A percentile compares a stretch with the other conserved stretches of the same genome.
Conservation (phyloP, 495 filamentous ascomycete species). For the Immersiella caudata region DNA sequence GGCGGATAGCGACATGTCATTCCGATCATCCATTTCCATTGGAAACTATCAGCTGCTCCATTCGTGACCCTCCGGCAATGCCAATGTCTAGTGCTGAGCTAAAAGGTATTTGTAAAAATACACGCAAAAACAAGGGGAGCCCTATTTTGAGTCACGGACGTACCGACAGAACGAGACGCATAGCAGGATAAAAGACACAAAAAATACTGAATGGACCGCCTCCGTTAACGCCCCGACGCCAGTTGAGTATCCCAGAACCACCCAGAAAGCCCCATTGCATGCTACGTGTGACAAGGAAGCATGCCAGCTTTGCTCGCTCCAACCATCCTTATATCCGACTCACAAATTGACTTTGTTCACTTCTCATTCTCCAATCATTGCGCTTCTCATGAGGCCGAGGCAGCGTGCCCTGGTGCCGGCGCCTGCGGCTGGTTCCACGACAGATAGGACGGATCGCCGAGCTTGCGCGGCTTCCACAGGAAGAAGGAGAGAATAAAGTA, state of each 20-base stretch:
- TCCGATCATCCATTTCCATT: neutral
- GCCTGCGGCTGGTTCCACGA: slow-evolving; percentile 89
- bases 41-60: neutral
- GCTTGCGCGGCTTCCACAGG: slow-evolving; percentile 86
- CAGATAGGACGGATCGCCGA: slow-evolving; percentile 96
- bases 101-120: slow-evolving; percentile 1
- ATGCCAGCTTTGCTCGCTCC: neutral
- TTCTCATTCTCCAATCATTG: neutral
- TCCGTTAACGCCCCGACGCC: slow-evolving; percentile 10
- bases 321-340: neutral
- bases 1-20: neutral
- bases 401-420: slow-evolving; percentile 41
- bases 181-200: neutral
- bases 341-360: neutral
- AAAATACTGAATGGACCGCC: slow-evolving; percentile 1
- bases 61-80: neutral
- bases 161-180: neutral
- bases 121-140: neutral
- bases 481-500: slow-evolving; percentile 89
- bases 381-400: slow-evolving; percentile 22
- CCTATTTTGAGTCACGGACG: neutral
- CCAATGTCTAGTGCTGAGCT: slow-evolving; percentile 7
- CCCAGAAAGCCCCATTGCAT: neutral
- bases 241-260: slow-evolving; percentile 10
- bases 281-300: slow-evolving; percentile 6